Percentiles rank a stretch among this genome's conserved stretches.
Evolutionary conservation across 176 grass and related monocot genomes (phyloP).

Genomic region (Oropetium thomaeum): DNA sequence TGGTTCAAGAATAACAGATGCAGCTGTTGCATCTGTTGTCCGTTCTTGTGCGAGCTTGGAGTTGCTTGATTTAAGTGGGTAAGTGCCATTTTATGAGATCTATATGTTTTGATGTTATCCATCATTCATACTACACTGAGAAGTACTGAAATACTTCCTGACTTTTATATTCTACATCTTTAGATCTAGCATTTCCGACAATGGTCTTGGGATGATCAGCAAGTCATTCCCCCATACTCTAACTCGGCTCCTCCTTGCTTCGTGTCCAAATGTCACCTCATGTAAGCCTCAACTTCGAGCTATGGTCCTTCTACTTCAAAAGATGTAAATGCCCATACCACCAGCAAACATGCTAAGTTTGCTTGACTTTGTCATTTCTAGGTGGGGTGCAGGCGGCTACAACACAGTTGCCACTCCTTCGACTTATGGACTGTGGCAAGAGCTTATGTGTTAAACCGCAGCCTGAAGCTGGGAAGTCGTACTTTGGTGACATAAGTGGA

Average conservation of each 20-base stretch:
- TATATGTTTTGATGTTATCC: not conserved
- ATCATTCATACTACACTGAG: not conserved
- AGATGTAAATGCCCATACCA: not conserved
- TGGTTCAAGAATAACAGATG: constrained; percentile 86
- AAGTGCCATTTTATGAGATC: not conserved
- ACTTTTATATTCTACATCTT: constrained; percentile 6
- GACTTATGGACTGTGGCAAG: constrained; percentile 79
- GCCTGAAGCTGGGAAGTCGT: constrained; percentile 31
- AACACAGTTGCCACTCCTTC: constrained; percentile 74
- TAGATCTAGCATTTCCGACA: constrained; percentile 87
- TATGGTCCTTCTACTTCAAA: not conserved
- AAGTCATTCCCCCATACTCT: constrained; percentile 61
- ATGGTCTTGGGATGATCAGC: constrained; percentile 83
- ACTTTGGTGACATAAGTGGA: constrained; percentile 41
- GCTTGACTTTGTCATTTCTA: constrained; percentile 25
- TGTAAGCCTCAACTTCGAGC: constrained; percentile 44
- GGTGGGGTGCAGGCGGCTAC: constrained; percentile 71
- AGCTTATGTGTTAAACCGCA: constrained; percentile 49
- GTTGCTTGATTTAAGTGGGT: constrained; percentile 94
- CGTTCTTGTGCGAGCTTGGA: constrained; percentile 63
- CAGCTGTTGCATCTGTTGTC: constrained; percentile 82
- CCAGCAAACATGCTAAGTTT: not conserved
- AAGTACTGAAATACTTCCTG: not conserved
- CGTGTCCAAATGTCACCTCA: constrained; percentile 83
- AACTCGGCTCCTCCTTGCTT: constrained; percentile 54